phyloP scores from a whole-genome alignment of 805 yeast species.

The Wickerhamomyces chambardii region DNA sequence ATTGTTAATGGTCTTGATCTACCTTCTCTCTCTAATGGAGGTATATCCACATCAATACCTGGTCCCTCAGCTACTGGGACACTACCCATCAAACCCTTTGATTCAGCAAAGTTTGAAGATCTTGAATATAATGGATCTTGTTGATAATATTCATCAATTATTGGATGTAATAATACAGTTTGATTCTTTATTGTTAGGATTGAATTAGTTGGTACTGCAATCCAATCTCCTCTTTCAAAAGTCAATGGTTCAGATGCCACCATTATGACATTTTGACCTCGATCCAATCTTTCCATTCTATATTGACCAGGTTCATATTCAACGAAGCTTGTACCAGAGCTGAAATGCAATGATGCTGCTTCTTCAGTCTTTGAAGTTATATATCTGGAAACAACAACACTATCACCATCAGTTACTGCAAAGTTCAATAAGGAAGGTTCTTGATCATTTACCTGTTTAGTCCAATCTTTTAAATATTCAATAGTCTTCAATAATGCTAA shows the following conservation, averaged over 20 bases:
- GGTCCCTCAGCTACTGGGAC: slow-evolving; percentile 57
- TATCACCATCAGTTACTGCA: slow-evolving; percentile 90
- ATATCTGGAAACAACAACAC: slow-evolving; percentile 81
- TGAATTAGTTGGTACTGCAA: slow-evolving; percentile 91
- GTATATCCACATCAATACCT: slow-evolving; percentile 48
- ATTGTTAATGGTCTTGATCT: slow-evolving; percentile 28
- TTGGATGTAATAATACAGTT: slow-evolving; percentile 86
- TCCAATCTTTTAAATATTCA: slow-evolving; percentile 72
- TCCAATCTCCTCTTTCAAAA: slow-evolving; percentile 96
- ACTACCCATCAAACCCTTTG: slow-evolving; percentile 90
- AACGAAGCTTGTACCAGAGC: slow-evolving; percentile 85
- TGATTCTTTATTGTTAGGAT: slow-evolving; percentile 73
- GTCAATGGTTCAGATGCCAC: slow-evolving; percentile 96
- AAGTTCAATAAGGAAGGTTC: slow-evolving; percentile 80
- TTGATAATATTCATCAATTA: slow-evolving; percentile 81
- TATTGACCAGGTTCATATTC: slow-evolving; percentile 90
- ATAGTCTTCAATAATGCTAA: slow-evolving; percentile 68
- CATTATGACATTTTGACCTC: slow-evolving; percentile 92
- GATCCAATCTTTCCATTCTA: slow-evolving; percentile 86
- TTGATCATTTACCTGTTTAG: slow-evolving; percentile 39
- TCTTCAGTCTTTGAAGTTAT: slow-evolving; percentile 86
- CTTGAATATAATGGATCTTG: slow-evolving; percentile 59
- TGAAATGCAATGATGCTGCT: slow-evolving; percentile 92
- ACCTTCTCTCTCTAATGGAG: slow-evolving; percentile 77
- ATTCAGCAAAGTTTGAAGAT: slow-evolving; percentile 74